Evolutionary conservation across 192 early-diverging fungal genomes (phyloP), one percentile per base, ranked within the genome.

Genomic region (Coemansia sp.): DNA sequence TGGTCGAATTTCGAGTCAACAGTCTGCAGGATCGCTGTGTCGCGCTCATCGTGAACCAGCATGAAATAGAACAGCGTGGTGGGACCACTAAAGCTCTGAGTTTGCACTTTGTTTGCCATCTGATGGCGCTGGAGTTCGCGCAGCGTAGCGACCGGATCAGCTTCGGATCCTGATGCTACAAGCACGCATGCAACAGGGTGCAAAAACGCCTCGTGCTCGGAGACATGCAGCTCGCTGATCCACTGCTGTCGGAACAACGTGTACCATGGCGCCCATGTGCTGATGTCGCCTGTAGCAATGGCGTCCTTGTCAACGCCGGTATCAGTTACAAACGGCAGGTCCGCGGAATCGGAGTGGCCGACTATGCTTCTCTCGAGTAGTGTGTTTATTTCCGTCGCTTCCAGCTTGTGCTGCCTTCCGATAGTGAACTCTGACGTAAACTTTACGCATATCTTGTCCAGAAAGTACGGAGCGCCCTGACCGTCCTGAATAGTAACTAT

Each of bases 151-250:
- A 95, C 79, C 0, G 94, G 93, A 69, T 96, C 91, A 0, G 86
- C 76, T 42, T 91, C 87, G 2, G 87, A 73, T 3, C 92, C 90
- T 0, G 84, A 95, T 17, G 74, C 85, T 9, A 87, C 84, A 14
- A 86, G 57, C 52, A 91, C 73, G 69, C 93, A 92, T 33, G 92
- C 94, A 5, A 97, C 89, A 2, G 97, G 97, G 75, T 97, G 95
- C 48, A 93, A 90, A 69, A 99, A 97, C 6, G 92, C 88, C 71
- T 96, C 94, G 64, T 97, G 94, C 65, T 97, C 95, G 0, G 91
- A 88, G 10, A 87, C 77, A 14, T 88, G 90, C 66, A 84, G 83
- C 40, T 88, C 69, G 33, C 64, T 48, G 7, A 73, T 57, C 81
- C 81, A 77, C 25, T 73, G 69, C 60, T 79, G 83, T 20, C 92